These are phyloP conservation scores for Kodamaea sagamina DNA, from an alignment of 805 yeast species.

Conservation along the genomic window DNA sequence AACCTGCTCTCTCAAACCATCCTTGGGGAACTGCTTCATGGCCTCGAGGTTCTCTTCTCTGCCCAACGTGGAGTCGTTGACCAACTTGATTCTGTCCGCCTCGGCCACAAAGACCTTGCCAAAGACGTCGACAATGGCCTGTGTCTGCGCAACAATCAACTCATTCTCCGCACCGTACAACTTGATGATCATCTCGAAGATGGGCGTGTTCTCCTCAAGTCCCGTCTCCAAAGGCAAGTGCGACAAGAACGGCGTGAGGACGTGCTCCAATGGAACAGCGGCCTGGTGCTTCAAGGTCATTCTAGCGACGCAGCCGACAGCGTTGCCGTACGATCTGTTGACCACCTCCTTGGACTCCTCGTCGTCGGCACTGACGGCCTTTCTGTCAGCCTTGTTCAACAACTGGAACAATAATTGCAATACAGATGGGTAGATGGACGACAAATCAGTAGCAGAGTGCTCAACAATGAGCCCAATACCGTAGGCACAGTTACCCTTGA, in stretches of 20 bases:
- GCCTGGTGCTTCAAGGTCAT: conserved; percentile 72
- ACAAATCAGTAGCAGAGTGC: conserved; percentile 55
- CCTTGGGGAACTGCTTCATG: conserved; percentile 74
- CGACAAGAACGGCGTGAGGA: conserved; percentile 70
- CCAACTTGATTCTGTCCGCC: conserved; percentile 67
- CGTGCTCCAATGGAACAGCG: conserved; percentile 71
- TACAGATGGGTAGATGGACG: conserved; percentile 65
- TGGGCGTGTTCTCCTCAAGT: conserved; percentile 89
- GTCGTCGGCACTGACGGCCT: conserved; percentile 59
- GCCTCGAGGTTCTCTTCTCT: conserved; percentile 81
- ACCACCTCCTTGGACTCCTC: conserved; percentile 79
- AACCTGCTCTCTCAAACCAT: conserved; percentile 64
- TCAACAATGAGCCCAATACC: conserved; percentile 83
- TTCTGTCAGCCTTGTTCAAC: conserved; percentile 63
- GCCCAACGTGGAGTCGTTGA: conserved; percentile 75
- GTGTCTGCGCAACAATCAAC: conserved; percentile 55
- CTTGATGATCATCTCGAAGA: conserved; percentile 72
- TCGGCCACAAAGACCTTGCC: conserved; percentile 74
- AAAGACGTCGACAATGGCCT: conserved; percentile 65
- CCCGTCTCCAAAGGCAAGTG: conserved; percentile 88
- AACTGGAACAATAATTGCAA: conserved; percentile 78
- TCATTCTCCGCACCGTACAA: conserved; percentile 67
- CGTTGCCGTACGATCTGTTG: conserved; percentile 87
- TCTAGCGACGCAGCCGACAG: conserved; percentile 96
- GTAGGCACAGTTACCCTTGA: conserved; percentile 92